Base-by-base conservation (phyloP, 805 yeast genomes). In the Kazachstania martiniae region DNA sequence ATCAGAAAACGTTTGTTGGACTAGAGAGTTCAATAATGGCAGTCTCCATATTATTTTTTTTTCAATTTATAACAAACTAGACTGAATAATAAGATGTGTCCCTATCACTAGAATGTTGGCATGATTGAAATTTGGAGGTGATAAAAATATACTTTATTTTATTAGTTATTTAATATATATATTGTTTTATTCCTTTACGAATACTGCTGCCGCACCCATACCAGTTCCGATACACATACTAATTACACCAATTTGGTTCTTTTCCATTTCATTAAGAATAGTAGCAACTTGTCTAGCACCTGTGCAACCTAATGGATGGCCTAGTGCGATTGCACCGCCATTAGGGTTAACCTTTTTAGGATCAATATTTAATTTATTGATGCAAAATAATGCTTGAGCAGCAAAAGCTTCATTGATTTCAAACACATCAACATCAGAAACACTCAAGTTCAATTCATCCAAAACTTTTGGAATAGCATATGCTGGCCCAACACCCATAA, bases 171-270 rank as follows among this genome's bases (percentile, higher is more conserved):
- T 8, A 8, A 19, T 19, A 8, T 19, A 7, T 19, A 19, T 10
- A 8, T 10, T 10, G 10, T 10, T 12, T 43, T 67, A 85, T 65
- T 89, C 97, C 49, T 70, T 79, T 27, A 84, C 69, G 47, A 89
- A 70, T 28, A 87, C 66, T 10, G 89, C 80, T 29, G 97, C 97
- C 21, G 96, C 95, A 43, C 97, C 97, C 94, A 87, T 89, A 47
- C 97, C 97, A 22, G 96, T 85, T 50, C 97, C 97, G 43, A 89
- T 77, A 66, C 97, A 89, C 97, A 89, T 89, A 42, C 94, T 80
- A 9, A 93, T 82, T 33, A 89, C 77, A 43, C 97, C 97, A 42
- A 86, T 62, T 63, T 86, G 76, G 39, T 89, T 93, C 18, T 71
- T 56, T 57, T 77, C 62, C 49, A 87, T 69, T 63, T 85, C 89